Conservation (phyloP, 177 flowering plant genomes). For the Vitis hybrid region DNA sequence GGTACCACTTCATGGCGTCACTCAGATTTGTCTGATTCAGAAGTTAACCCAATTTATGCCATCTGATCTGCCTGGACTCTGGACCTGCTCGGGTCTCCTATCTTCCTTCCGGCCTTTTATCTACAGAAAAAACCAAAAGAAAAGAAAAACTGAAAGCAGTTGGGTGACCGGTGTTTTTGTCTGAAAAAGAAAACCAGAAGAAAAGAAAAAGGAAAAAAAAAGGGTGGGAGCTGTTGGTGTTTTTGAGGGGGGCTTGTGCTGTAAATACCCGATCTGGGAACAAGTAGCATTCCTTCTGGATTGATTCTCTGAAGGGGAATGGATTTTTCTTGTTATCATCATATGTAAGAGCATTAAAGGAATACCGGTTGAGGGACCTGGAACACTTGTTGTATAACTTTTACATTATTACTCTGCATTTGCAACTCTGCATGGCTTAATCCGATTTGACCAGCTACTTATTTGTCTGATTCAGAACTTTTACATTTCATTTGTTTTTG, state of each 20-base stretch:
- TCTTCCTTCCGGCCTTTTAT: neutral
- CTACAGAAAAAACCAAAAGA: neutral
- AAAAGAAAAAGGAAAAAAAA: neutral
- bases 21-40: conserved; percentile 68
- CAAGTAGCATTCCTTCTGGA: neutral
- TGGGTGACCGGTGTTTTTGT: neutral
- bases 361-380: too few species aligned
- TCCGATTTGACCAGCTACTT: too few species aligned
- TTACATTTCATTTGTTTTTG: too few species aligned
- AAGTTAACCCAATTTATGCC: conserved; percentile 73
- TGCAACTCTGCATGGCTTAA: too few species aligned
- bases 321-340: neutral
- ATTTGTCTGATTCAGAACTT: too few species aligned
- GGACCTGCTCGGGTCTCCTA: too few species aligned
- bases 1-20: conserved; percentile 51
- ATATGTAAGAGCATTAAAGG: too few species aligned
- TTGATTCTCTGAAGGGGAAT: neutral
- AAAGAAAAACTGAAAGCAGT: neutral
- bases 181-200: neutral
- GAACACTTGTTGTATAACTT: too few species aligned
- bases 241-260: neutral
- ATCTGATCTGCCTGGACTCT: conserved; percentile 32
- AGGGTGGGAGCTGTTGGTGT: too few species aligned
- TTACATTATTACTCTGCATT: too few species aligned
- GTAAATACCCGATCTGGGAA: neutral